Evolutionary conservation across 2,329 filamentous ascomycete genomes (phyloP), one percentile per base, ranked within the genome.

Genomic region (Tolypocladium endophyticum): DNA sequence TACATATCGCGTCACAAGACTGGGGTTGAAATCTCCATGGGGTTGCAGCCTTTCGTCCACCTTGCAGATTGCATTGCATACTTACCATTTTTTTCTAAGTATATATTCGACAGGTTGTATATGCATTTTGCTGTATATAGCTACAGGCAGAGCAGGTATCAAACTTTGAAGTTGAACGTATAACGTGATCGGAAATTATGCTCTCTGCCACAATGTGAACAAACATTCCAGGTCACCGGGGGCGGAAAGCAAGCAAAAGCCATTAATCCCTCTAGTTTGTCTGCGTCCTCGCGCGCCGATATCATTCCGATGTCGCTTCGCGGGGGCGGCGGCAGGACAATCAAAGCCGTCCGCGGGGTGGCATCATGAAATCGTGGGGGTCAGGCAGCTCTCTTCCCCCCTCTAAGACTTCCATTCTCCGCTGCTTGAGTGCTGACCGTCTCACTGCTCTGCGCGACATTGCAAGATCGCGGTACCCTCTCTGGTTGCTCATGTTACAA

Each of bases 401-500:
- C 47, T 11, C 11, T n/a, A n/a, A 18, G 47, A 52, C 18, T 12
- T 9, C 7, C 6, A 14, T 30, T 20, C 20, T 52, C 16, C 16
- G 25, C 47, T 20, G 28, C 16, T 33, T 50, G 47, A 3, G 16
- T 16, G 25, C n/a, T 18, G 14, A 18, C 12, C 28, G 18, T n/a
- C 47, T 52, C 16, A 33, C 16, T 9, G 16, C 47, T 52, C 47
- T 52, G 3, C 14, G 25, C 16, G 28, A 33, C 47, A 2, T 8
- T 50, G 4, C 25, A 30, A 28, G 25, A 33, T 8, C 47, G 5
- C n/a, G n/a, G 11, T 8, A 47, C 23, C 43, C 14, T 12, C 47
- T 18, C 45, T 52, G 25, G 18, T 20, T 33, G 28, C 14, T 18
- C 3, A 8, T 25, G 3, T 18, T 1, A 14, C 20, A 45, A 79